Percentiles rank a stretch among this genome's conserved stretches.
Conservation (phyloP, 768 basidiomycete genomes). For the Hortiboletus campestris region DNA sequence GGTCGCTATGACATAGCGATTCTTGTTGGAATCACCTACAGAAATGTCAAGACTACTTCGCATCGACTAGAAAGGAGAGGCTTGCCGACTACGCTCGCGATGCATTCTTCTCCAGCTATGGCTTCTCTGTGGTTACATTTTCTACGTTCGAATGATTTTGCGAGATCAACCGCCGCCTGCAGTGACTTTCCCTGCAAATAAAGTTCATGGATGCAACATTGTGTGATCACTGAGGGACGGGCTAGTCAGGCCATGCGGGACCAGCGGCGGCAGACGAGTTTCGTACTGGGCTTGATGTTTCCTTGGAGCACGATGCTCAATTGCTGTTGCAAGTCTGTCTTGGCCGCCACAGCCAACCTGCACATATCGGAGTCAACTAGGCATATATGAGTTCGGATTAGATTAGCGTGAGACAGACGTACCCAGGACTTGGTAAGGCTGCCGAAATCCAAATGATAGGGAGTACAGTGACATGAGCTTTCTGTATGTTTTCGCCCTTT, state of each 20-base stretch:
- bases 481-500: conserved; percentile 90
- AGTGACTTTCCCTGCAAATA: conserved; percentile 77
- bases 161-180: conserved; percentile 81
- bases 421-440: conserved; percentile 94
- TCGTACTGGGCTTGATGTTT: conserved; percentile 86
- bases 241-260: conserved; percentile 35
- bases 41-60: conserved; percentile 3
- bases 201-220: conserved; percentile 93
- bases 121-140: conserved; percentile 93
- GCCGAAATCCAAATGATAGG: conserved; percentile 84
- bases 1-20: conserved; percentile 87
- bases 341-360: conserved; percentile 60
- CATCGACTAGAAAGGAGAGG: not conserved
- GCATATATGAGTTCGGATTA: conserved; percentile 5
- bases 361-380: conserved; percentile 88
- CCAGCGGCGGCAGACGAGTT: conserved; percentile 5
- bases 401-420: conserved; percentile 19
- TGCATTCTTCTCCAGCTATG: conserved; percentile 83
- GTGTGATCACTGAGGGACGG: conserved; percentile 89
- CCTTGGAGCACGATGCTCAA: conserved; percentile 80
- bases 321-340: conserved; percentile 76
- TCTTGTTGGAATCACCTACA: conserved; percentile 79
- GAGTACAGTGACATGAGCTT: conserved; percentile 92
- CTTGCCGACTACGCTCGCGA: conserved; percentile 75
- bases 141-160: conserved; percentile 89